Base-by-base conservation (phyloP, 2,329 filamentous ascomycete species). In the Hansfordia pulvinata region DNA sequence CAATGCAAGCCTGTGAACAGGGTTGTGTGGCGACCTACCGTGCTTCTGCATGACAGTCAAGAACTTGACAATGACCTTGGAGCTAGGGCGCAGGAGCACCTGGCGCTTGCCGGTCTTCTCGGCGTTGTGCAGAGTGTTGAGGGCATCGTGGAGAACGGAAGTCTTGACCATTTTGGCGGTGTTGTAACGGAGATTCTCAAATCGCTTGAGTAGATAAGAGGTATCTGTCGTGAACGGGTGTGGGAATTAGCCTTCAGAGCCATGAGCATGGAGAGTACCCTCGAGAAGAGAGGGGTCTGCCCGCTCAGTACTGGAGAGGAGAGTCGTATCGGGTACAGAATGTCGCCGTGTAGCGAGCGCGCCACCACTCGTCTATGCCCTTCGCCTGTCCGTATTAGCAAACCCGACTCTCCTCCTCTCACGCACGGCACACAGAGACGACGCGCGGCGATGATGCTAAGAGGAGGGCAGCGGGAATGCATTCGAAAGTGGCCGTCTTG, bases 31-130 rank as follows among this genome's bases (percentile, higher is more conserved):
- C 19, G 20, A 16, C 85, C 43, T 90, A 96, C 90, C 90, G 70
- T 98, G 90, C 64, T 82, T 84, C 72, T 98, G 90, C 90, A 98
- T 98, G 62, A 96, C 88, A 58, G 73, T 73, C 57, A 98, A 73
- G 78, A 96, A 98, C 76, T 96, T 96, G 72, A 92, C 69, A 53
- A 98, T 98, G 72, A 98, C 90, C 82, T 98, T 98, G 64, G 90
- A 96, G 62, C 75, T 81, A 50, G 92, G 90, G 54, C 86, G 78
- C 74, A 98, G 94, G 61, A 98, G 56, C 58, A 96, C 90, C 71
- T 98, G 90, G 57, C 90, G 86, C 81, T 96, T 96, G 69, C 90
- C 90, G 50, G 82, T 72, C 81, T 98, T 96, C 77, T 98, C 92
- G 73, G 90, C 90, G 65, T 98, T 98, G 85, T 98, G 98, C 80